phyloP scores from a whole-genome alignment of 2,329 filamentous ascomycete species.

The Aspergillus sp. region DNA sequence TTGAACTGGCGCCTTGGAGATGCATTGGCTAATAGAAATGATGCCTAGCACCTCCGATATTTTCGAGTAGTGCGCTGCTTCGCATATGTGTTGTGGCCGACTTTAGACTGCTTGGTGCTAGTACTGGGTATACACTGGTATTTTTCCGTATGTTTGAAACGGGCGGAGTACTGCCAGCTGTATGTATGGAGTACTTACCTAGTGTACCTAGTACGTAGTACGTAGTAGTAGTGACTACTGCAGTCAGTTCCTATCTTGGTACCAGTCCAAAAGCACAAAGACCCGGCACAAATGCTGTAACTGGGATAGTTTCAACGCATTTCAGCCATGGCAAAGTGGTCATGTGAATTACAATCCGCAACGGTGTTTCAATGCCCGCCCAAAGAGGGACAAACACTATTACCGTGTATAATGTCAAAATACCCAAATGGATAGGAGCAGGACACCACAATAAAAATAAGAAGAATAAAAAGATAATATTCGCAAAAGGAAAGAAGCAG shows the following conservation, averaged over 20 bases:
- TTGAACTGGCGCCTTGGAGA: not conserved
- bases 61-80: not conserved
- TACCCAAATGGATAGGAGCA: not conserved
- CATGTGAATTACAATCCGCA: slow-evolving; percentile 14
- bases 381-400: not conserved
- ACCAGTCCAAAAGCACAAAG: slow-evolving; percentile 18
- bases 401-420: too few relatives aligned
- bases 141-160: not conserved
- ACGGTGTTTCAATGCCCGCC: not conserved
- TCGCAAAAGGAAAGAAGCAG: not conserved
- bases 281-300: slow-evolving; percentile 20
- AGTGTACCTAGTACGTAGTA: not conserved
- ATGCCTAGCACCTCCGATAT: not conserved
- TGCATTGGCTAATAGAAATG: not conserved
- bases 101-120: not conserved
- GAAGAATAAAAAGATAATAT: not conserved
- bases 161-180: not conserved
- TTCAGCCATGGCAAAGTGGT: slow-evolving; percentile 9
- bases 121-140: not conserved
- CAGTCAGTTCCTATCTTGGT: slow-evolving; percentile 22
- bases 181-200: not conserved
- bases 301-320: slow-evolving; percentile 17
- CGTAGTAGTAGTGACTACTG: slow-evolving; percentile 11
- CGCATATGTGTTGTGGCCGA: not conserved
- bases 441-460: not conserved